These are phyloP conservation scores for Chaetothyriales sp. DNA, from an alignment of 2,329 filamentous ascomycete species.

Conservation along the genomic window DNA sequence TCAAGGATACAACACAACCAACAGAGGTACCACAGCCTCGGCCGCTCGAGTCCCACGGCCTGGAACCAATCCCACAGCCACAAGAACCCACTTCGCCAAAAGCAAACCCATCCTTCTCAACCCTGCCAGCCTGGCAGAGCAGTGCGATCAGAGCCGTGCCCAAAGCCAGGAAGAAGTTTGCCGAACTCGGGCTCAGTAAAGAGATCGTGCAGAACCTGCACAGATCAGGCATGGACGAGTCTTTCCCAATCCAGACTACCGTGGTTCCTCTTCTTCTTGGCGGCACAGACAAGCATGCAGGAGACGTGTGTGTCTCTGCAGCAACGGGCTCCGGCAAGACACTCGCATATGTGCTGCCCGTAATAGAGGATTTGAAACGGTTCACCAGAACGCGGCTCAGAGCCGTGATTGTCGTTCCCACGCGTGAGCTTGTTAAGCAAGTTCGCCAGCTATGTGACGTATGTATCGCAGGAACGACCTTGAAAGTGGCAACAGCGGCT, in stretches of 20 bases:
- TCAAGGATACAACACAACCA: slow-evolving; percentile 5
- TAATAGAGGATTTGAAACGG: slow-evolving; percentile 61
- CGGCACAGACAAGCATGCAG: slow-evolving; percentile 45
- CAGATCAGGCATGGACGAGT: slow-evolving; percentile 54
- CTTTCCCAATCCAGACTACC: slow-evolving; percentile 67
- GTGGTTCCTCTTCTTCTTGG: slow-evolving; percentile 68
- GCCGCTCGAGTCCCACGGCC: slow-evolving; percentile 40
- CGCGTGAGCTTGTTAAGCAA: slow-evolving; percentile 77
- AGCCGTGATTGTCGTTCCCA: slow-evolving; percentile 77
- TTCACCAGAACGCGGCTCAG: slow-evolving; percentile 53
- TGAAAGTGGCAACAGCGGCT: slow-evolving; percentile 69
- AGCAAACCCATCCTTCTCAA: slow-evolving; percentile 56
- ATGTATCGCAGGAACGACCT: slow-evolving; percentile 55
- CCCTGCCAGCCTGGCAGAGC: slow-evolving; percentile 70
- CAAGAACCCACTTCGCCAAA: slow-evolving; percentile 37
- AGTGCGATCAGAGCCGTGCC: slow-evolving; percentile 41
- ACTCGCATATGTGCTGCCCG: slow-evolving; percentile 74
- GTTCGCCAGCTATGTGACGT: slow-evolving; percentile 65
- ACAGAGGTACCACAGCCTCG: slow-evolving; percentile 17
- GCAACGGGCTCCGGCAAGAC: slow-evolving; percentile 95
- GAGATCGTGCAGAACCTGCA: slow-evolving; percentile 50
- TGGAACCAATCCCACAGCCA: slow-evolving; percentile 73
- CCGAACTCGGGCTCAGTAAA: slow-evolving; percentile 47
- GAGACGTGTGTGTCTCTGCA: slow-evolving; percentile 80
- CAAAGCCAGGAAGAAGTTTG: slow-evolving; percentile 48